Percentiles rank a stretch among this genome's conserved stretches.
Evolutionary conservation across 352 stramenopile genomes (phyloP).

Genomic region (Phytophthora pinifolia): DNA sequence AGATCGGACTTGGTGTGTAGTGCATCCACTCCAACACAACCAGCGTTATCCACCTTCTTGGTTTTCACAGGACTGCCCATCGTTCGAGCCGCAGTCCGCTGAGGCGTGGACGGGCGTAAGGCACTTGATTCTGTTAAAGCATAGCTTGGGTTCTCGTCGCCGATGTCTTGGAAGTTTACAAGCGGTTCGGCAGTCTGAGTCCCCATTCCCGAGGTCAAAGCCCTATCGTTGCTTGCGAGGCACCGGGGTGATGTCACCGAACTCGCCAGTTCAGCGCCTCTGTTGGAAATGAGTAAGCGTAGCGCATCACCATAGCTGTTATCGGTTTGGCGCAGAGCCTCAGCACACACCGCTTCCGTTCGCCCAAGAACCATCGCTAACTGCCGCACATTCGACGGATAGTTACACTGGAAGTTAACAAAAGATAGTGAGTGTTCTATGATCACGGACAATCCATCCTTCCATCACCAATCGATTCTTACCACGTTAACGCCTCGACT

Average conservation of each 20-base stretch:
- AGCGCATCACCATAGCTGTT: conserved; percentile 55
- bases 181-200: conserved; percentile 18
- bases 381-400: conserved; percentile 45
- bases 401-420: conserved; percentile 24
- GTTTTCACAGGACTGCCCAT: conserved; percentile 46
- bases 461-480: conserved; percentile 3
- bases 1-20: conserved; percentile 35
- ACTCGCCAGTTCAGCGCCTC: conserved; percentile 35
- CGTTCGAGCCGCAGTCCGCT: conserved; percentile 24
- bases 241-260: conserved; percentile 13
- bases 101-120: conserved; percentile 14
- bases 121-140: conserved; percentile 62
- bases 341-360: conserved; percentile 50
- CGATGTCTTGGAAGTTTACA: conserved; percentile 66
- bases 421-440: conserved; percentile 10
- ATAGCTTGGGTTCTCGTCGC: conserved; percentile 84
- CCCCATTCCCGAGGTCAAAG: background rate
- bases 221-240: background rate
- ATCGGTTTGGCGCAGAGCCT: conserved; percentile 54
- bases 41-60: conserved; percentile 34
- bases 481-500: conserved; percentile 13
- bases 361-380: conserved; percentile 53
- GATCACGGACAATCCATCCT: background rate
- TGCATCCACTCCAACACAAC: conserved; percentile 9
- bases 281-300: conserved; percentile 53